Evolutionary conservation across 495 filamentous ascomycete species (phyloP).

Genomic region (Lineolata rhizophorae): DNA sequence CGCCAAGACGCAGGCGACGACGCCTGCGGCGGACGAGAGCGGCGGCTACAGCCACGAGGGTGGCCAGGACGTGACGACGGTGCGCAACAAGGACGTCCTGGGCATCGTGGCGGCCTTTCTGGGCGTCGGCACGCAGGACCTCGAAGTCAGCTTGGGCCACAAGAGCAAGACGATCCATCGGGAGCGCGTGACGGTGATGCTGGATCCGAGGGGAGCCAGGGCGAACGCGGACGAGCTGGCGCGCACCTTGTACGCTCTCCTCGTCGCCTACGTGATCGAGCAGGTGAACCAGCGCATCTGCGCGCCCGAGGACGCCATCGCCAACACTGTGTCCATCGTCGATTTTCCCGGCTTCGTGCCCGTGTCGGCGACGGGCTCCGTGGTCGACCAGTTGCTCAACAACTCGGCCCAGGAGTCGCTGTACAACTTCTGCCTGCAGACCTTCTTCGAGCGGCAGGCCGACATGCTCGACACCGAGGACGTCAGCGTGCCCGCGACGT

Average conservation of each 20-base stretch:
- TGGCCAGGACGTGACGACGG: constrained; percentile 59
- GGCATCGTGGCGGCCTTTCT: constrained; percentile 77
- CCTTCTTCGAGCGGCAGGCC: constrained; percentile 83
- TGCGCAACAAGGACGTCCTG: constrained; percentile 84
- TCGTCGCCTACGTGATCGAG: constrained; percentile 86
- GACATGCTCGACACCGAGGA: constrained; percentile 86
- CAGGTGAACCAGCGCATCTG: constrained; percentile 77
- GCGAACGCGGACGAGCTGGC: constrained; percentile 87
- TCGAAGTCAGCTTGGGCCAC: constrained; percentile 78
- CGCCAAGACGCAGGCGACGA: constrained; percentile 52
- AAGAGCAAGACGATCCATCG: constrained; percentile 87
- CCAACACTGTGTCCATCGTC: constrained; percentile 82
- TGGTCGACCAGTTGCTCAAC: constrained; percentile 79
- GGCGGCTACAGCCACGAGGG: constrained; percentile 93
- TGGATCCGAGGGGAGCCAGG: constrained; percentile 76
- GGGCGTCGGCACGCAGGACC: constrained; percentile 52
- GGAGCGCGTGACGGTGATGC: constrained; percentile 91
- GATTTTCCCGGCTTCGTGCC: constrained; percentile 94
- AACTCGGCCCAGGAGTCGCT: constrained; percentile 82
- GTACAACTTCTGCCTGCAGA: constrained; percentile 83
- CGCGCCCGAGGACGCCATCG: constrained; percentile 67
- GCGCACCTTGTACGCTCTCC: constrained; percentile 79
- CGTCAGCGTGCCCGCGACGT: constrained; percentile 66
- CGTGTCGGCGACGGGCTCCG: constrained; percentile 55
- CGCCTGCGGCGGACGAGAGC: constrained; percentile 65